Conservation (phyloP, 495 filamentous ascomycete genomes). For the Articulospora tetracladia region DNA sequence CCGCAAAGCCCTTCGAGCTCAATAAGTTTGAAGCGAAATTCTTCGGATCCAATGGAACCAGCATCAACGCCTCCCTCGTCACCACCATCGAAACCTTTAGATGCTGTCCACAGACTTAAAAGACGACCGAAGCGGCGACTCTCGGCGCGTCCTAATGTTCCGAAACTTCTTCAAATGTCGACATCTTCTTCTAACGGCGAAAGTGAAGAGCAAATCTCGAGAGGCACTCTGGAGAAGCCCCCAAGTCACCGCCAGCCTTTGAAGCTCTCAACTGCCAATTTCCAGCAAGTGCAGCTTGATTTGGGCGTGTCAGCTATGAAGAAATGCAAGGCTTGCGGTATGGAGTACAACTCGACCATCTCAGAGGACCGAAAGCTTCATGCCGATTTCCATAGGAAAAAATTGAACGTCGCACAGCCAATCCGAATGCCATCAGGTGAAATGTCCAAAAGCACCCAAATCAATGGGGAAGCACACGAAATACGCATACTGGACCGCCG, state of each 20-base stretch:
- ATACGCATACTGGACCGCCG: neutral
- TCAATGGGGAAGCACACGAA: neutral
- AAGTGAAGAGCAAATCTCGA: neutral
- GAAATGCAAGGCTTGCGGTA: slow-evolving; percentile 8
- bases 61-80: slow-evolving; percentile 11
- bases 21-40: neutral
- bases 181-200: neutral
- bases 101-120: neutral
- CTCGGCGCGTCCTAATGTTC: slow-evolving; percentile 1
- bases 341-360: slow-evolving; percentile 14
- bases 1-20: slow-evolving; percentile 2
- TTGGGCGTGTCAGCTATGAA: slow-evolving; percentile 1
- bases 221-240: neutral
- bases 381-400: neutral
- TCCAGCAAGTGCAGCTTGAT: slow-evolving; percentile 11
- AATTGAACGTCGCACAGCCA: neutral
- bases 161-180: neutral
- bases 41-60: slow-evolving; percentile 3
- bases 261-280: neutral
- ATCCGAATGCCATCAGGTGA: neutral
- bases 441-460: neutral
- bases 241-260: neutral
- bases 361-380: slow-evolving; percentile 1
- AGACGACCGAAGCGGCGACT: slow-evolving; percentile 2
- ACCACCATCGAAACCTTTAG: neutral